These are phyloP conservation scores for Lithohypha guttulata DNA, from an alignment of 2,329 filamentous ascomycete genomes.

Conservation along the genomic window DNA sequence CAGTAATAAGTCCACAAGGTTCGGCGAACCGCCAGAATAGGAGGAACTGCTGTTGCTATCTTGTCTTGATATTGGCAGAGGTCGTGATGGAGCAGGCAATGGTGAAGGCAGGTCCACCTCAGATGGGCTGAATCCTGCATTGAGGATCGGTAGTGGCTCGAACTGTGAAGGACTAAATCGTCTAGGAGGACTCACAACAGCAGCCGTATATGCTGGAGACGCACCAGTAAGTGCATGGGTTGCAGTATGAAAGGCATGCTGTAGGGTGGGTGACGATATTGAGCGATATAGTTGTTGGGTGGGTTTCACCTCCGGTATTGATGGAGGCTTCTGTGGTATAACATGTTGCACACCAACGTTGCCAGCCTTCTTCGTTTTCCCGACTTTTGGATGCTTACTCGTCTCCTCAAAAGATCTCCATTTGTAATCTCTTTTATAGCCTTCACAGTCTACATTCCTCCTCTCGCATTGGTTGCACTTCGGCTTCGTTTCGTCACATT, in stretches of 20 bases:
- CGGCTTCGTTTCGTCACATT: conserved; percentile 64
- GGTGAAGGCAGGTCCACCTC: conserved; percentile 4
- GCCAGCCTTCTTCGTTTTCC: conserved; percentile 40
- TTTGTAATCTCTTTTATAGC: conserved; percentile 67
- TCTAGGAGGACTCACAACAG: neutral
- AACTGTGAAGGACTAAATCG: conserved; percentile 1
- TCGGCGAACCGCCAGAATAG: conserved; percentile 36
- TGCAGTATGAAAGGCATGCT: conserved; percentile 17
- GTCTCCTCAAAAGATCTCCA: conserved; percentile 61
- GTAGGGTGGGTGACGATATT: conserved; percentile 18
- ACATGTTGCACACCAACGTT: no score
- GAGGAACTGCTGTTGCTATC: neutral
- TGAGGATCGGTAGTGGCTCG: conserved; percentile 3
- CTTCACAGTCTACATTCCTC: conserved; percentile 55
- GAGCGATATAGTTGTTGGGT: no score
- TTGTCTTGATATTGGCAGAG: no score
- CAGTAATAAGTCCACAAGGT: conserved; percentile 38
- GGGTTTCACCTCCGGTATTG: no score
- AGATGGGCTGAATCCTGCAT: conserved; percentile 1
- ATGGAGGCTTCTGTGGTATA: no score
- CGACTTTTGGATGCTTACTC: conserved; percentile 34
- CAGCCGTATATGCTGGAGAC: neutral
- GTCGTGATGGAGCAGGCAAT: no score
- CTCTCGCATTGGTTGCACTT: conserved; percentile 56
- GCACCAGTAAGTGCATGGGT: conserved; percentile 14